Evolutionary conservation across 306 rosid genomes (phyloP), one percentile per base, ranked within the genome.

Genomic region (Castanopsis chinensis): DNA sequence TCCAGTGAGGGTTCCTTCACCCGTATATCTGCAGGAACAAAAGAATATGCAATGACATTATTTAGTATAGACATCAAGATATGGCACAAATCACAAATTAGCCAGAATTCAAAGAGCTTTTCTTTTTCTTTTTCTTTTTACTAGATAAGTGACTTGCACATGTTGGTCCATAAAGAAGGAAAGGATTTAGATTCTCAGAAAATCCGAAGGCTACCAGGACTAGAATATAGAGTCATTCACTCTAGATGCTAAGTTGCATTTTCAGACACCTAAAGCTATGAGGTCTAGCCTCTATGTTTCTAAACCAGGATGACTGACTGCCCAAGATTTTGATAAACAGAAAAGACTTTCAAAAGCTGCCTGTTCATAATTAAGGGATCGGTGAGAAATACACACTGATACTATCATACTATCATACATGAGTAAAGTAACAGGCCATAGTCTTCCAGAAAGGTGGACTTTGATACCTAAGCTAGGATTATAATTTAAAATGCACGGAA

Each of bases 1-100:
- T 94, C 98, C 13, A 94, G 83, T 0, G 97, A 69, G 10, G 98
- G 98, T 83, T 94, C 99, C 88, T 94, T 92, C 79, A 92, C 99
- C 0, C 97, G 92, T 82, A 94, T 94, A 84, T 94, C 97, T 94
- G 89, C 63, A 61, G 8, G 14, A 13, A 21, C 17, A 68, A 43
- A 43, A 19, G 21, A 35, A 41, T 12, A 54, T 54, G 7, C 20
- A 21, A 58, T 69, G 35, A 54, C 2, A 4, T 25, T 76, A 11
- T 3, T 59, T 1, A 18, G 25, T 1, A 64, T 25, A 51, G 51
- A 43, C 13, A 27, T 71, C 68, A 21, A 18, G 43, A 17, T 10
- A 58, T 5, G 27, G 72, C 72, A 67, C 49, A 19, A 32, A 35
- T 67, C 4, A n/a, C 21, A 33, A 67, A 67, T 6, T 3, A 25